Conservation (phyloP, 164 flowering plant genomes). For the Warburgia ugandensis region DNA sequence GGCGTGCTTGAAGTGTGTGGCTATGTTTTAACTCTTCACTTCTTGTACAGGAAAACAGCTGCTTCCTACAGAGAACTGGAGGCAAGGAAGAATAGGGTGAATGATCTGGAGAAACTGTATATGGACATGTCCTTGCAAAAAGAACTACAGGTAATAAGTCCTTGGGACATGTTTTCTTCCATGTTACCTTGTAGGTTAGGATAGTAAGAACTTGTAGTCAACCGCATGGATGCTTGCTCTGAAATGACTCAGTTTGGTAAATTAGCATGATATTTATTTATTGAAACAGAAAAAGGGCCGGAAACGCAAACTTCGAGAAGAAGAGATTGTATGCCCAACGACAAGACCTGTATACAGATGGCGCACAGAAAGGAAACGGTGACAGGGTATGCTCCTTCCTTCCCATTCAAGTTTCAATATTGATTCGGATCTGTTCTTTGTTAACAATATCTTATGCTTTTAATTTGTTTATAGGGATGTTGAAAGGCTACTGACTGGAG, state of each 20-base stretch:
- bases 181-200: no score
- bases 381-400: constrained; percentile 4
- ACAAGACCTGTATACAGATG: constrained; percentile 69
- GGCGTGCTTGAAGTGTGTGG: no score
- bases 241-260: background rate
- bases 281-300: constrained; percentile 59
- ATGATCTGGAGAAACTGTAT: constrained; percentile 52
- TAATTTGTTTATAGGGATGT: no score
- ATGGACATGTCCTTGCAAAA: constrained; percentile 67
- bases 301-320: constrained; percentile 78
- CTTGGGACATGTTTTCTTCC: background rate
- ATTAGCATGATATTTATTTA: constrained; percentile 4
- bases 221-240: background rate
- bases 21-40: background rate
- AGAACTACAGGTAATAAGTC: constrained; percentile 56
- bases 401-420: no score
- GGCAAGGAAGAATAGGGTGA: constrained; percentile 48
- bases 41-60: constrained; percentile 43
- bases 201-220: background rate
- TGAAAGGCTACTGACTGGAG: no score
- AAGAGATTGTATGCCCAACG: constrained; percentile 63
- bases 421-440: no score
- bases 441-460: no score
- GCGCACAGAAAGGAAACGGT: constrained; percentile 46
- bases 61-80: constrained; percentile 68